Base-by-base conservation (phyloP, 371 early-diverging fungal genomes). In the Catenaria anguillulae region DNA sequence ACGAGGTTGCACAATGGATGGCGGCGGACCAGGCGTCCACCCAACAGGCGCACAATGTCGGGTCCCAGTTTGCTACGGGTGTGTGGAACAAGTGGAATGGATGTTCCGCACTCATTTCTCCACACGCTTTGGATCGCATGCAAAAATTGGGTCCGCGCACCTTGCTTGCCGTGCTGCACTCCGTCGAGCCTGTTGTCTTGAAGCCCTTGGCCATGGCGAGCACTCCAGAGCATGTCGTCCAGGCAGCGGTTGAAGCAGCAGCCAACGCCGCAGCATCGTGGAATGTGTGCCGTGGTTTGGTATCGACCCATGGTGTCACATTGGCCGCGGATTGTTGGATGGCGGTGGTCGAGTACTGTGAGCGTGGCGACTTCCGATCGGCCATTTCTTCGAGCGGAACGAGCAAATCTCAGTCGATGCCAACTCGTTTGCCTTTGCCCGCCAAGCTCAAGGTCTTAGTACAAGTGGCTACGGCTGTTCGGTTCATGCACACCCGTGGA, bases 271-370 rank as follows among this genome's bases (percentile, higher is more conserved):
- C 52, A 8, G 23, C 52, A 10, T 29, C 24, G 40, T 40, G 40
- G 4, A 29, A 26, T 2, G 31, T 10, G 29, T 50, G 52, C 52
- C 29, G 52, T 8, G 8, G 15, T 10, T 13, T 29, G 29, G 21
- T 29, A 13, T 13, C 8, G 15, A 50, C 31, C 17, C 58, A 33
- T 36, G 58, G 58, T 26, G 40, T 58, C 24, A 58, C 58, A 13
- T 13, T 58, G 33, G 19, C 15, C 31, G 33, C 36, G 6, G n/a
- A 15, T 8, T 40, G 36, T 19, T 58, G 58, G 58, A 58, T 58
- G 58, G 43, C 58, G 29, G 58, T 58, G 24, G 36, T 50, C 52
- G 52, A 50, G 52, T 50, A 50, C 52, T 50, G 52, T 6, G 52
- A 26, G 33, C 26, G 29, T 23, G 52, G 52, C 52, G 29, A 50